Base-by-base conservation (phyloP, 2,329 filamentous ascomycete genomes). In the Cladosporium sp. region DNA sequence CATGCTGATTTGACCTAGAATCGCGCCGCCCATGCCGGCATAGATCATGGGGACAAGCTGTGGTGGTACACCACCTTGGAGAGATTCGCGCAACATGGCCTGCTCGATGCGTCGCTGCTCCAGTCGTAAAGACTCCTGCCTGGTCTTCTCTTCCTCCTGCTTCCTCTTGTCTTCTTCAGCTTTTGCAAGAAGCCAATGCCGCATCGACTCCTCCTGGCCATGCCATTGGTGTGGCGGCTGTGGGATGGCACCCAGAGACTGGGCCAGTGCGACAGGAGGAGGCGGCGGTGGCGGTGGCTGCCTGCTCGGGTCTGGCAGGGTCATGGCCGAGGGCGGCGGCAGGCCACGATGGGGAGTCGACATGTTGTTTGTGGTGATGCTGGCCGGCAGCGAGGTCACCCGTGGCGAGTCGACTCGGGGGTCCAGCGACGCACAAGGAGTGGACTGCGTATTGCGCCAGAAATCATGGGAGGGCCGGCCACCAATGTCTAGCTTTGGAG, bases 41-140 rank as follows among this genome's bases (percentile, higher is more conserved):
- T 85, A 85, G 68, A 85, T 84, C 67, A 85, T 80, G 37, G 83
- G 83, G 21, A 85, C 79, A 55, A 85, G 78, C 35, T 82, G 78
- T 65, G 83, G 82, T 46, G 83, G 83, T 49, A 85, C 76, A 63
- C 82, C 82, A 61, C 81, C 80, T 67, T 80, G 79, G 72, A 84
- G 79, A 21, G 83, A 83, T 67, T 85, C 83, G 57, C 80, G 78
- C 67, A 85, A 73, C 79, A 85, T 84, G 21, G 80, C 78, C 71
- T 83, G 80, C 71, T 85, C 83, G 65, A 84, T 81, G 65, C 80
- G 81, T 62, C 83, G 81, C 69, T 84, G 82, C 72, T 85, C 83
- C 55, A 84, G 75, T 67, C 78, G 75, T 57, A 82, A 73, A 21
- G 76, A 77, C 71, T 84, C 82, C 72, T 85, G 83, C 67, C 80